Percentiles rank a stretch among this genome's conserved stretches.
These are phyloP conservation scores for Cryptosporidium sp. DNA, from an alignment of 169 alveolate genomes.

Conservation along the genomic window DNA sequence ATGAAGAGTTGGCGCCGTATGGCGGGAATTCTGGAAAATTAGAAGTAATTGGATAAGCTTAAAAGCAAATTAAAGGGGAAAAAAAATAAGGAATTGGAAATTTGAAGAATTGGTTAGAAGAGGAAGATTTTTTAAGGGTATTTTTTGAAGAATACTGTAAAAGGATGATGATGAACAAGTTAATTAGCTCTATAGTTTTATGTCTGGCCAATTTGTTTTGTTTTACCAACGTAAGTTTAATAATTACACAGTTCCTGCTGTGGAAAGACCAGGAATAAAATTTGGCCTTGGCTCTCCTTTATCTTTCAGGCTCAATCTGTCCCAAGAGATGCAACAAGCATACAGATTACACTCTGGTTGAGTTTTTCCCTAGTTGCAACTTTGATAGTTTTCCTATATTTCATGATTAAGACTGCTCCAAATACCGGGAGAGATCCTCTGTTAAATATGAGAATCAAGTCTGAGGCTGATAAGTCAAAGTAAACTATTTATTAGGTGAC, in stretches of 20 bases:
- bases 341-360: slow-evolving; percentile 70
- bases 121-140: not conserved
- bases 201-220: not conserved
- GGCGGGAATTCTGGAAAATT: slow-evolving; percentile 33
- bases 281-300: not conserved
- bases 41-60: not conserved
- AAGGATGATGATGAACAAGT: not conserved
- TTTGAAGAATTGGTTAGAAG: not conserved
- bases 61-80: not conserved
- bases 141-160: not conserved
- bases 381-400: slow-evolving; percentile 31
- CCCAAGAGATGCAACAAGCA: slow-evolving; percentile 54
- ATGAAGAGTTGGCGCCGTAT: not conserved
- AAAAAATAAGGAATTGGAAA: not conserved
- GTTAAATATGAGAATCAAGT: slow-evolving; percentile 64
- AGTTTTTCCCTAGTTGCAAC: slow-evolving; percentile 21
- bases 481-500: not conserved
- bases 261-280: not conserved
- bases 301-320: slow-evolving; percentile 58
- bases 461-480: slow-evolving; percentile 65
- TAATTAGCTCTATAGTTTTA: not conserved
- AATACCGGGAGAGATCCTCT: slow-evolving; percentile 69
- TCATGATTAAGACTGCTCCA: slow-evolving; percentile 70
- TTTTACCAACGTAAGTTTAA: slow-evolving; percentile 32
- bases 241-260: not conserved